Base-by-base conservation (phyloP, 1,284 basidiomycete species). In the Malassezia furfur region DNA sequence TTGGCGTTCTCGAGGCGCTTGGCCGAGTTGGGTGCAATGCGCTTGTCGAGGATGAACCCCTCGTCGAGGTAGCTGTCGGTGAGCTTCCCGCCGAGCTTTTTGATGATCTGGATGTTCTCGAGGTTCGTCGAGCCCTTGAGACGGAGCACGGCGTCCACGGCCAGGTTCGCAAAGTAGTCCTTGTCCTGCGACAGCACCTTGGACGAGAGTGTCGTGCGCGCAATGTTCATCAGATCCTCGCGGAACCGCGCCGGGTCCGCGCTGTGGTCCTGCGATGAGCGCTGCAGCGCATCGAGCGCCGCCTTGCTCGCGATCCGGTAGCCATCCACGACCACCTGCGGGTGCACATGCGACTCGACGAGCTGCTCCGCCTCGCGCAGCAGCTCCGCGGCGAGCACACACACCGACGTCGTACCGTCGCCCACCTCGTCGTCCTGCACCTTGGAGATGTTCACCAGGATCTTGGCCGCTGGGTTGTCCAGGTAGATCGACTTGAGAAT, bases 391-490 rank as follows among this genome's bases (percentile, higher is more conserved):
- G 91, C 88, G 10, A 99, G 78, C 1, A 99, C 91, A 61, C 88
- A 91, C 35, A 98, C 93, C 49, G 82, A 85, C 10, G 91, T 98
- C 22, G 91, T 98, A 28, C 94, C 94, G 77, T 96, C 94, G 15
- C 94, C 94, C 44, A 99, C 85, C 78, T 99, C 94, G 75, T 99
- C 94, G 72, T 99, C 94, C 78, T 98, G 94, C 15, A 96, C 91
- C 76, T 99, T 98, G n/a, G 89, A 93, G 76, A 99, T 98, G 78
- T 98, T 96, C 72, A 98, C 94, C 50, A 98, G 82, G 74, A 99
- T 96, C 80, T 98, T 98, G 50, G 94, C 94, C 0, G 94, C 93
- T 2, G 94, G 88, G 75, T 99, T 98, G 78, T 98, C 94, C 63
- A 99, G 84, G 66, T 91, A 87, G 69, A 99, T 96, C 51, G 88